Conservation (phyloP, 768 basidiomycete genomes). For the Exsudoporus frostii region DNA sequence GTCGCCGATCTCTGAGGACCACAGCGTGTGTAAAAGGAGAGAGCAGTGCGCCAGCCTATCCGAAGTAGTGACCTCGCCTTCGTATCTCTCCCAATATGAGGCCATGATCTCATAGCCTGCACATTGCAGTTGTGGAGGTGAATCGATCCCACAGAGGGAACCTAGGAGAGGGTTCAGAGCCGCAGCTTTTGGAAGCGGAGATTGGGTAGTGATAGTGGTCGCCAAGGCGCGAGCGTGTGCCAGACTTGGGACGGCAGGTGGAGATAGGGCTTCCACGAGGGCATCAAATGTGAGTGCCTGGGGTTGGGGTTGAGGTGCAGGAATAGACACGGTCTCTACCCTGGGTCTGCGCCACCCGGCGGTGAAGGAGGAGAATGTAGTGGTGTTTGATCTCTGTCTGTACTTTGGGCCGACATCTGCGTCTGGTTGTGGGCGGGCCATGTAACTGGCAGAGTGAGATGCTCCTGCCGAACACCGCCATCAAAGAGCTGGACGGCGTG, state of each 20-base stretch:
- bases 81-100: conserved; percentile 63
- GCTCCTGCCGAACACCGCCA: conserved; percentile 8
- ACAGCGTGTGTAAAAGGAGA: conserved; percentile 52
- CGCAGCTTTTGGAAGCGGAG: conserved; percentile 54
- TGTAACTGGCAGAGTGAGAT: conserved; percentile 16
- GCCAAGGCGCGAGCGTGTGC: conserved; percentile 61
- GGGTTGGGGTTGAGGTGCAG: conserved; percentile 27
- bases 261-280: conserved; percentile 43
- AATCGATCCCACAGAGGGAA: conserved; percentile 52
- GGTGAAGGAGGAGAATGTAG: conserved; percentile 37
- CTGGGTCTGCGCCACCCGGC: conserved; percentile 38
- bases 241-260: conserved; percentile 64
- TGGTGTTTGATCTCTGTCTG: conserved; percentile 44
- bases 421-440: conserved; percentile 33
- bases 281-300: conserved; percentile 39
- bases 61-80: conserved; percentile 45
- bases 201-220: conserved; percentile 43
- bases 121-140: conserved; percentile 56
- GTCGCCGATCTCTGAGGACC: conserved; percentile 72
- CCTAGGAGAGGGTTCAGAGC: conserved; percentile 58
- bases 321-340: conserved; percentile 27
- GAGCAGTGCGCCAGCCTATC: conserved; percentile 65
- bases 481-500: not conserved
- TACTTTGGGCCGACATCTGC: conserved; percentile 28
- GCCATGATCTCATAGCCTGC: conserved; percentile 72